Evolutionary conservation across 495 filamentous ascomycete species (phyloP).

Genomic region (Amorphotheca resinae): DNA sequence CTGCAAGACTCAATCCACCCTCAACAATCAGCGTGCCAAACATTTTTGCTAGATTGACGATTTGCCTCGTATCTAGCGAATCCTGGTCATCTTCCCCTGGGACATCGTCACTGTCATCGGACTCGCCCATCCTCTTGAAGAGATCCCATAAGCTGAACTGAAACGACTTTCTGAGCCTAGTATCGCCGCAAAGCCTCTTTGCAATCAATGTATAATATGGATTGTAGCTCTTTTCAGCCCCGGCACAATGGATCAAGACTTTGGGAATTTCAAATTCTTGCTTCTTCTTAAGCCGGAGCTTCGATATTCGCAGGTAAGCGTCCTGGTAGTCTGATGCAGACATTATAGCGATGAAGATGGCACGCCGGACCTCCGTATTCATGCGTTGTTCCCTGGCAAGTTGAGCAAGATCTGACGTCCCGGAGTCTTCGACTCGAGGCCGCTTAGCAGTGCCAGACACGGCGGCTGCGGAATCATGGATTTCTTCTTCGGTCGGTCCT

Average conservation of each 20-base stretch:
- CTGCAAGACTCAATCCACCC: slow-evolving; percentile 45
- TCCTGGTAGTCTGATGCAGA: slow-evolving; percentile 79
- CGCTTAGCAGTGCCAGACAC: slow-evolving; percentile 17
- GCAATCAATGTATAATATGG: slow-evolving; percentile 87
- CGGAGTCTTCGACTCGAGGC: slow-evolving; percentile 28
- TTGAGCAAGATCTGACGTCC: slow-evolving; percentile 47
- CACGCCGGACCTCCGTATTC: slow-evolving; percentile 87
- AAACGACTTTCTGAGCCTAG: slow-evolving; percentile 66
- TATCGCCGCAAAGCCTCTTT: slow-evolving; percentile 56
- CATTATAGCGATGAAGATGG: slow-evolving; percentile 84
- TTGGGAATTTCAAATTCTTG: slow-evolving; percentile 81
- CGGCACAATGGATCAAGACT: slow-evolving; percentile 77
- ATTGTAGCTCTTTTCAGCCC: slow-evolving; percentile 75
- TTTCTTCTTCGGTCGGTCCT: slow-evolving; percentile 27
- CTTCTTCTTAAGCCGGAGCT: slow-evolving; percentile 70
- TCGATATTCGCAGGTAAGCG: slow-evolving; percentile 62
- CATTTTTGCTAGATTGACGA: slow-evolving; percentile 87
- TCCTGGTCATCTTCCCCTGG: slow-evolving; percentile 37
- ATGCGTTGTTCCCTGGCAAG: slow-evolving; percentile 77
- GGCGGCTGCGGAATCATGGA: slow-evolving; percentile 19
- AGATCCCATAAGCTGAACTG: slow-evolving; percentile 76
- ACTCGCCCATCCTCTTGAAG: slow-evolving; percentile 76
- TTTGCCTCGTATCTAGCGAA: slow-evolving; percentile 43
- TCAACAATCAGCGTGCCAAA: slow-evolving; percentile 64
- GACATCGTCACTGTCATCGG: slow-evolving; percentile 42